Evolutionary conservation across 306 rosid genomes (phyloP), one percentile per base, ranked within the genome.

Genomic region (Castanea crenata): DNA sequence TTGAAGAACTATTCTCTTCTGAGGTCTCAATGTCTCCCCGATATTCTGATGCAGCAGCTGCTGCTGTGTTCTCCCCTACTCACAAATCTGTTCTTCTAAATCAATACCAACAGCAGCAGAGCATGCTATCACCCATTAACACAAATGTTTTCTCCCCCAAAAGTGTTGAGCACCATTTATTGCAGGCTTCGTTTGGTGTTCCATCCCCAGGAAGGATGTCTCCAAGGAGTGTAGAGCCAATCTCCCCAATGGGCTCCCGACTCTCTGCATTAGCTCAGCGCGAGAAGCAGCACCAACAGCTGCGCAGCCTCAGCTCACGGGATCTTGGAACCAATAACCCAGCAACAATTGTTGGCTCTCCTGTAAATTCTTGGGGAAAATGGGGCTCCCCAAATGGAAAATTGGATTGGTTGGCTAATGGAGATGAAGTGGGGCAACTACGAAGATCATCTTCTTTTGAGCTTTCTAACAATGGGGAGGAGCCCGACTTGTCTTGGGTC

Each of bases 171-270:
- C 95, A 91, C 79, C 87, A 85, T 78, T 81, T 88, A 3, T 67
- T 90, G 21, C 97, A 88, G 79, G 86, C 91, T 64, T 79, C 94
- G 8, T 93, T 83, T 77, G 89, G 93, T 51, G 85, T 88, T 31
- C 85, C 88, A 69, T 90, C 98, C 34, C 92, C 98, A 11, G 98
- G 98, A 64, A 87, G 98, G 83, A 91, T 93, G 97, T 91, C 98
- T 1, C 97, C 98, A 0, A 86, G 97, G 81, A 90, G 87, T 63
- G 27, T 90, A 76, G 98, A 93, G 73, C 89, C 92, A 5, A 89
- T 89, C 19, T 91, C 98, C 69, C 98, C 98, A 3, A 87, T 87
- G 95, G 80, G 89, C 11, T 70, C 93, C 52, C 90, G 95, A 31
- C 61, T 85, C 38, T 78, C 93, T 1, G 85, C 88, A 35, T 87